These are phyloP conservation scores for Naganishia kalamii DNA, from an alignment of 768 basidiomycete genomes.

Conservation along the genomic window DNA sequence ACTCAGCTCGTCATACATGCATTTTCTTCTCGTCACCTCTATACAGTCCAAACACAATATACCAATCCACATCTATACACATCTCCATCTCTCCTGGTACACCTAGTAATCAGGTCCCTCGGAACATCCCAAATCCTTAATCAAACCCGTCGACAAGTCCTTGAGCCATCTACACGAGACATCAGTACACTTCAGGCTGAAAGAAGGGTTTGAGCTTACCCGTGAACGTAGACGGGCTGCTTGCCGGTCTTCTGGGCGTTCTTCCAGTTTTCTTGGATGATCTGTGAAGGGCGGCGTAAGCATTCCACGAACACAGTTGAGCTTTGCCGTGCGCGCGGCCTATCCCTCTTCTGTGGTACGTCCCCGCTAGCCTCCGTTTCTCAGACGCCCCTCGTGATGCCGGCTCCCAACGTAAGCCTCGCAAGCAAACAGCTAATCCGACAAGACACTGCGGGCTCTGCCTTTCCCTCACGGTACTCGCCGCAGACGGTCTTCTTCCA, in stretches of 20 bases:
- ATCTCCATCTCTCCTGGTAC: not conserved
- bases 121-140: conserved; percentile 35
- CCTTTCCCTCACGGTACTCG: not conserved
- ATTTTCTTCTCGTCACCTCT: not conserved
- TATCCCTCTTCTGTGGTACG: too few relatives aligned
- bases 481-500: too few relatives aligned
- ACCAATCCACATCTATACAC: not conserved
- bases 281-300: too few relatives aligned
- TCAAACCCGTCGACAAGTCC: conserved; percentile 38
- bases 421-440: too few relatives aligned
- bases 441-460: too few relatives aligned
- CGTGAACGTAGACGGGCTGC: conserved; percentile 41
- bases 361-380: too few relatives aligned
- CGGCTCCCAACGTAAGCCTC: too few relatives aligned
- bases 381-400: too few relatives aligned
- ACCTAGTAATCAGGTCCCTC: conserved; percentile 23
- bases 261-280: conserved; percentile 28
- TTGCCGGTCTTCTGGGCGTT: conserved; percentile 28
- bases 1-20: too few relatives aligned
- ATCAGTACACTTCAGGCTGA: not conserved
- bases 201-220: conserved; percentile 32
- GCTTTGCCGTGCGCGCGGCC: too few relatives aligned
- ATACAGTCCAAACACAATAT: not conserved
- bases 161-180: conserved; percentile 27
- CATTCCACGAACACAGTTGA: too few relatives aligned